These are phyloP conservation scores for Nyctanthes arbortristis DNA, from an alignment of 257 asterid genomes.

Conservation along the genomic window DNA sequence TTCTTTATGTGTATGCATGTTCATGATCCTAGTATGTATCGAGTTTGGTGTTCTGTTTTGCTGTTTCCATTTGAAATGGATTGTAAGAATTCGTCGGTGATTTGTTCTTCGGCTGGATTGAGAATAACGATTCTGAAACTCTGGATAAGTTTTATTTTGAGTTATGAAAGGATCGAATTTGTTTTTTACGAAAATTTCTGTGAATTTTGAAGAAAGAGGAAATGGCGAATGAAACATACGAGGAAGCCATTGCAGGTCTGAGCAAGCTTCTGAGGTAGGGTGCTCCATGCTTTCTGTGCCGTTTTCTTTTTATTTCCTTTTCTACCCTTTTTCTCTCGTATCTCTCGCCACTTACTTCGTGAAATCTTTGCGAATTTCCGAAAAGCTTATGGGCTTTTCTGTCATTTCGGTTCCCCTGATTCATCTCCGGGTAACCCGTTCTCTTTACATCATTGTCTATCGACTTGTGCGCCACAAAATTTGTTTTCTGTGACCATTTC, in stretches of 20 bases:
- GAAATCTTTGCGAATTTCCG: background rate
- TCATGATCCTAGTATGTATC: no score
- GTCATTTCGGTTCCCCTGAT: conserved; percentile 36
- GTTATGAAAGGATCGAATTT: no score
- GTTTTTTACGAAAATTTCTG: background rate
- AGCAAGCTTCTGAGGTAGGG: conserved; percentile 53
- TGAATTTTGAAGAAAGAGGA: conserved; percentile 32
- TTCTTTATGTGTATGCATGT: background rate
- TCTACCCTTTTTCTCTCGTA: conserved; percentile 28
- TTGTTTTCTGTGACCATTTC: background rate
- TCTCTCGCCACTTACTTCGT: background rate
- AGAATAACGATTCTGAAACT: no score
- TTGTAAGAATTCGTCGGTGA: background rate
- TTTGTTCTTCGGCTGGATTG: background rate
- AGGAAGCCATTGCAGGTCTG: conserved; percentile 58
- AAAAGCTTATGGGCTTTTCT: conserved; percentile 24
- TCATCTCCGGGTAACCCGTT: background rate
- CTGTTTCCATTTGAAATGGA: background rate
- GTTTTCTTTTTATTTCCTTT: background rate
- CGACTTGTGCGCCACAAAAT: no score
- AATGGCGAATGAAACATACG: conserved; percentile 47
- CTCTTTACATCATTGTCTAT: background rate
- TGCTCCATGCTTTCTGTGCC: background rate
- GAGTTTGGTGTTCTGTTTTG: no score
- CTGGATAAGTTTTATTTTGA: no score